Evolutionary conservation across 1,284 basidiomycete genomes (phyloP).

Genomic region (Puccinia polysora): DNA sequence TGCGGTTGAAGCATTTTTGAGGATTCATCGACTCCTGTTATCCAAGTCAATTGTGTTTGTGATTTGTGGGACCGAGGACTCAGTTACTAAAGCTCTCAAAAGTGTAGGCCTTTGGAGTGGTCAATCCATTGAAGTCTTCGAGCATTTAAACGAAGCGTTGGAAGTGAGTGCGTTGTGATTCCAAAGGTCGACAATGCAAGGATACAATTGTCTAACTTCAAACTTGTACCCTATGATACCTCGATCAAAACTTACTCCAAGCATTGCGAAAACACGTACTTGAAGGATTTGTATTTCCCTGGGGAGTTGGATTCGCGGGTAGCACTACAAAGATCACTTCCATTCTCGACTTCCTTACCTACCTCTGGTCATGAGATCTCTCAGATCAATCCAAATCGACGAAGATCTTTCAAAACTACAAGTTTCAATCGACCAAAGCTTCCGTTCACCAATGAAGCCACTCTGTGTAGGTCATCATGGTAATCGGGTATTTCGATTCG

Average conservation of each 20-base stretch:
- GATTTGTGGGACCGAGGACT: constrained; percentile 68
- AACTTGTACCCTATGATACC: neutral
- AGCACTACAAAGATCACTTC: neutral
- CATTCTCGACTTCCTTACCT: neutral
- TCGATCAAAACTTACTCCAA: neutral
- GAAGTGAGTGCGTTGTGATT: constrained; percentile 56
- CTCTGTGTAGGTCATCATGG: neutral
- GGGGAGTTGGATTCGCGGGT: constrained; percentile 40
- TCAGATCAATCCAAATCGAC: neutral
- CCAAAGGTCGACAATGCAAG: too few relatives aligned
- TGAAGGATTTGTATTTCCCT: constrained; percentile 53
- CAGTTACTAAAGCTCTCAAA: constrained; percentile 65
- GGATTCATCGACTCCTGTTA: constrained; percentile 75
- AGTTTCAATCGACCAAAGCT: neutral
- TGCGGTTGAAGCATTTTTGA: constrained; percentile 87
- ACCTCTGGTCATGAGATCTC: neutral
- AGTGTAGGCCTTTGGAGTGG: constrained; percentile 70
- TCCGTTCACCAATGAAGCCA: neutral
- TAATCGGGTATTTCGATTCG: neutral
- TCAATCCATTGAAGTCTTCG: constrained; percentile 69
- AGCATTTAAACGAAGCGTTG: constrained; percentile 79
- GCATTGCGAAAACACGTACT: constrained; percentile 53
- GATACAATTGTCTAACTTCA: too few relatives aligned
- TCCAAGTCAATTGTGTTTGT: constrained; percentile 76
- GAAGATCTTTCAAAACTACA: neutral